A percentile compares a stretch with the other conserved stretches of the same genome.
Evolutionary conservation across 208 protist species (phyloP).

Genomic region (Leishmania mexicana): DNA sequence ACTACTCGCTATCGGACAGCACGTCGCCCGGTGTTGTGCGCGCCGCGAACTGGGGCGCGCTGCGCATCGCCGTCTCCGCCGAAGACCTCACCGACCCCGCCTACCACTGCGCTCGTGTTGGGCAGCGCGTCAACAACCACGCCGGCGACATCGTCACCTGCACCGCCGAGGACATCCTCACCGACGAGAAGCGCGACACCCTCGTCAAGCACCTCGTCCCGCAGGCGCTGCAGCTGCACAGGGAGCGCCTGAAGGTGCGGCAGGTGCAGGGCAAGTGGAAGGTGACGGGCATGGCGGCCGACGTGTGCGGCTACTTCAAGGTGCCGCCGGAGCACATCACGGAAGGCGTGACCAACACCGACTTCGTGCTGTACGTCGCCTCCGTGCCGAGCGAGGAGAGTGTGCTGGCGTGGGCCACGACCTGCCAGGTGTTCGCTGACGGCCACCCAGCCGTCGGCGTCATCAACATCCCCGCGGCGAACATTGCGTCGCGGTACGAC

Average conservation of each 20-base stretch:
- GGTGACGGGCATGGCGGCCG: conserved; percentile 11
- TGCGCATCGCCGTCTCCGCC: conserved; percentile 45
- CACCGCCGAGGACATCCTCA: conserved; percentile 38
- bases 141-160: conserved; percentile 27
- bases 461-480: conserved; percentile 43
- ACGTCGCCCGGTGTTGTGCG: conserved; percentile 27
- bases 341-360: conserved; percentile 35
- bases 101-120: conserved; percentile 44
- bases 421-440: conserved; percentile 30
- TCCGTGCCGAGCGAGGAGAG: conserved; percentile 15
- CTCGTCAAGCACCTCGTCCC: conserved; percentile 48
- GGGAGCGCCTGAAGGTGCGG: conserved; percentile 41
- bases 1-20: neutral
- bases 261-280: conserved; percentile 15
- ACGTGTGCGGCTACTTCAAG: neutral
- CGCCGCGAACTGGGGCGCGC: conserved; percentile 16
- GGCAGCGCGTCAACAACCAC: conserved; percentile 21
- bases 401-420: conserved; percentile 39
- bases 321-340: conserved; percentile 36
- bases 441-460: conserved; percentile 38
- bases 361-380: conserved; percentile 75
- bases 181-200: conserved; percentile 28
- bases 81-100: conserved; percentile 32
- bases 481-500: conserved; percentile 7
- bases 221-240: conserved; percentile 50